Evolutionary conservation across 805 yeast species (phyloP), one percentile per base, ranked within the genome.

Genomic region (Metschnikowia reukaufii): DNA sequence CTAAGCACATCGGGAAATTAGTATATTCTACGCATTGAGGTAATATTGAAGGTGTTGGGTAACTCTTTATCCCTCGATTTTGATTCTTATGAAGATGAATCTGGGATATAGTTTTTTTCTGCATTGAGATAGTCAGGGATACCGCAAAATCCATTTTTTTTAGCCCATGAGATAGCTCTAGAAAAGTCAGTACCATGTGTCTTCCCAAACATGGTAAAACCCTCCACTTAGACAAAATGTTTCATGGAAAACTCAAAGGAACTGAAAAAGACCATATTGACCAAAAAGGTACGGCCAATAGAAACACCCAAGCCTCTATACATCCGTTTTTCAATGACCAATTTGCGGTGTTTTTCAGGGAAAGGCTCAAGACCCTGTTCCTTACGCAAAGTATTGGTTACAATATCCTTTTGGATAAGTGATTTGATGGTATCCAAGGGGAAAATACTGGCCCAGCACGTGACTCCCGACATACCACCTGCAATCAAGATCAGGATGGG

Each of bases 221-320:
- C n/a, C n/a, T n/a, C n/a, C n/a, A n/a, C n/a, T 36, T 31, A 55
- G 8, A 55, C 70, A 39, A 83, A 62, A 52, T 79, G 73, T 39
- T 71, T 70, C 88, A 86, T 82, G 44, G 84, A 64, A 52, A 74
- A 77, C 63, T 88, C 96, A 65, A 78, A 88, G 13, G 78, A 66
- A 30, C 88, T 76, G 64, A 88, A 88, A 61, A 88, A 86, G 6
- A 83, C 82, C 77, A 85, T 78, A 50, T 88, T 88, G 12, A 83
- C 85, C 45, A 85, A 57, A 42, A 88, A 79, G 0, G 94, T 83
- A 50, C 96, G 74, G 8, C 83, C 69, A 21, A 86, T 68, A 10
- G 91, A 84, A 21, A 88, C 87, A 1, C 89, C 88, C 36, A 88
- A 68, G 0, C 96, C 96, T 42, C 89, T 72, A 65, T 87, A 88